These are phyloP conservation scores for Panaeolus cyanescens DNA, from an alignment of 768 basidiomycete genomes.

Conservation along the genomic window DNA sequence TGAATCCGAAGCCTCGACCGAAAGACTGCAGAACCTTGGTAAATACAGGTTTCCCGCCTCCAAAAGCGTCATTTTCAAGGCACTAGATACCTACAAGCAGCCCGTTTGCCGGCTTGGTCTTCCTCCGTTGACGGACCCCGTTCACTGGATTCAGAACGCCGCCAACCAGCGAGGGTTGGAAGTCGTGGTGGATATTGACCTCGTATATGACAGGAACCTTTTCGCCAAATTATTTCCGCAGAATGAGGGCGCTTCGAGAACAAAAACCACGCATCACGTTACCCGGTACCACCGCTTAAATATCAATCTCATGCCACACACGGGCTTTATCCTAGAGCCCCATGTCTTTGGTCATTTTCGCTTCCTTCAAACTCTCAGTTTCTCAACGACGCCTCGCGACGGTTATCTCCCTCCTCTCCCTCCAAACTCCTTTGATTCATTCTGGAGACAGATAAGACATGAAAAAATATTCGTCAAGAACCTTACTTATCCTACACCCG, in stretches of 20 bases:
- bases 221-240: neutral
- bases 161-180: too few relatives aligned
- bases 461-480: neutral
- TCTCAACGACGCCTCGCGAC: too few relatives aligned
- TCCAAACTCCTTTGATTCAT: too few relatives aligned
- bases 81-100: too few relatives aligned
- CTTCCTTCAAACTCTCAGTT: neutral
- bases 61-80: neutral
- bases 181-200: neutral
- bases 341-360: neutral
- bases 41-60: neutral
- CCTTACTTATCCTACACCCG: neutral
- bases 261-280: neutral
- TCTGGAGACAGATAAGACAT: neutral
- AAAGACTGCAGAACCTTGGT: neutral
- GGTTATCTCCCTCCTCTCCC: too few relatives aligned
- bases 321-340: neutral
- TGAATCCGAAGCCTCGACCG: neutral
- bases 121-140: too few relatives aligned
- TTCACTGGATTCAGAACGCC: too few relatives aligned
- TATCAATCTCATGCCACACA: neutral
- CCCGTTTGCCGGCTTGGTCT: too few relatives aligned
- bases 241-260: neutral
- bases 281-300: neutral
- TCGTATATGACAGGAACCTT: neutral